Evolutionary conservation across 441 rosid species (phyloP).

Genomic region (Isatis lusitanica): DNA sequence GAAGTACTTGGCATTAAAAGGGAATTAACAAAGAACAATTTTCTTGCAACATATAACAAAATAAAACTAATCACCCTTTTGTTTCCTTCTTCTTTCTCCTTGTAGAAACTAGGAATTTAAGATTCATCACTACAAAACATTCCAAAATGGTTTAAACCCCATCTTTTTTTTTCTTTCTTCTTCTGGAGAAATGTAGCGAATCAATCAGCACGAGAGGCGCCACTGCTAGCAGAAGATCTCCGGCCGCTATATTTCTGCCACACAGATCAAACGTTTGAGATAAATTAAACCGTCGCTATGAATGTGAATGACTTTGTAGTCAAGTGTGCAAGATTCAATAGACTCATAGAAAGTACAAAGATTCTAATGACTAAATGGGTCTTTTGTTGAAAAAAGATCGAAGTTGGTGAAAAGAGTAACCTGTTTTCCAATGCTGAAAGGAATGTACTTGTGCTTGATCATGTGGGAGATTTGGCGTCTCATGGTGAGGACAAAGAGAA

Average conservation of each 20-base stretch:
- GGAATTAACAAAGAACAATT: constrained; percentile 15
- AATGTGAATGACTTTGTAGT: not conserved
- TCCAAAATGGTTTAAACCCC: constrained; percentile 2
- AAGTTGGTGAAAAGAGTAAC: not conserved
- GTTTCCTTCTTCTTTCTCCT: not conserved
- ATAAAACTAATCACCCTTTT: constrained; percentile 9
- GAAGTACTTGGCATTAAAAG: not conserved
- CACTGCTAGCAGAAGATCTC: constrained; percentile 22
- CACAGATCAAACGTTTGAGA: not conserved
- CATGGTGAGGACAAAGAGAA: constrained; percentile 84
- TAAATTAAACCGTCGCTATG: not conserved
- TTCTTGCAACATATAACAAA: constrained; percentile 21
- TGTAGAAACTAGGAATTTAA: not conserved
- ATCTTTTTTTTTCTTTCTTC: not conserved
- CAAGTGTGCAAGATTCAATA: not conserved
- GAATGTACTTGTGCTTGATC: constrained; percentile 92
- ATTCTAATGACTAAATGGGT: not conserved
- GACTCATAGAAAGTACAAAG: not conserved
- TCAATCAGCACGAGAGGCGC: constrained; percentile 26
- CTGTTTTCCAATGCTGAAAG: constrained; percentile 88
- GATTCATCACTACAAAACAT: constrained; percentile 9
- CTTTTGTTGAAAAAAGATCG: not conserved
- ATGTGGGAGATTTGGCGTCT: constrained; percentile 93
- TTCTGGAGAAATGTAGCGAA: not conserved
- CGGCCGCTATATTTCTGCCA: constrained; percentile 27